These are phyloP conservation scores for Stromatinia cepivora DNA, from an alignment of 2,329 filamentous ascomycete species.

Conservation along the genomic window DNA sequence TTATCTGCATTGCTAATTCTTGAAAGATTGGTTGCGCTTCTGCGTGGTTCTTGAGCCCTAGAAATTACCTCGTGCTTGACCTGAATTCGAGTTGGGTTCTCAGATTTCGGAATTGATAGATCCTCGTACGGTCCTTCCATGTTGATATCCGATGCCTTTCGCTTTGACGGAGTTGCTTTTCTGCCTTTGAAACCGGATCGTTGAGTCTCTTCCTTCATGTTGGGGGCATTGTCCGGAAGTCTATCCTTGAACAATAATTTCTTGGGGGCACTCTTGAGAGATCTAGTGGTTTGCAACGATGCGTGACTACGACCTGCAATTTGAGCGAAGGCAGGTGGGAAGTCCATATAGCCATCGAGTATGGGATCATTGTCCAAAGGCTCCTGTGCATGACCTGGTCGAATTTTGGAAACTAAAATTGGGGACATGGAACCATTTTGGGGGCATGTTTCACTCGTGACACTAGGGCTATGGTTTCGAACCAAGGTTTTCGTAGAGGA, in stretches of 20 bases:
- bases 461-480: not conserved
- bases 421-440: not conserved
- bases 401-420: not conserved
- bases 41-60: not conserved
- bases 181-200: not conserved
- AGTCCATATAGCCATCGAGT: too few species aligned
- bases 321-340: not conserved
- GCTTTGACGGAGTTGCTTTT: not conserved
- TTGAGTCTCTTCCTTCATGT: not conserved
- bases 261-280: not conserved
- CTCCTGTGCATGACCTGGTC: not conserved
- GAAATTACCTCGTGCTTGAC: too few species aligned
- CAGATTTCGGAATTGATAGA: not conserved
- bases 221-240: not conserved
- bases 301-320: not conserved
- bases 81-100: not conserved
- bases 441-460: not conserved
- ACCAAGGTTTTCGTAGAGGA: not conserved
- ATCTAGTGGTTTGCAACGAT: not conserved
- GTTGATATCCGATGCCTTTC: not conserved
- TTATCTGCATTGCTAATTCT: not conserved
- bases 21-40: not conserved
- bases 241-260: not conserved
- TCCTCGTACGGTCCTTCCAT: not conserved
- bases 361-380: not conserved